Conservation (phyloP, 2,329 filamentous ascomycete species). For the Colletotrichum kahawae region DNA sequence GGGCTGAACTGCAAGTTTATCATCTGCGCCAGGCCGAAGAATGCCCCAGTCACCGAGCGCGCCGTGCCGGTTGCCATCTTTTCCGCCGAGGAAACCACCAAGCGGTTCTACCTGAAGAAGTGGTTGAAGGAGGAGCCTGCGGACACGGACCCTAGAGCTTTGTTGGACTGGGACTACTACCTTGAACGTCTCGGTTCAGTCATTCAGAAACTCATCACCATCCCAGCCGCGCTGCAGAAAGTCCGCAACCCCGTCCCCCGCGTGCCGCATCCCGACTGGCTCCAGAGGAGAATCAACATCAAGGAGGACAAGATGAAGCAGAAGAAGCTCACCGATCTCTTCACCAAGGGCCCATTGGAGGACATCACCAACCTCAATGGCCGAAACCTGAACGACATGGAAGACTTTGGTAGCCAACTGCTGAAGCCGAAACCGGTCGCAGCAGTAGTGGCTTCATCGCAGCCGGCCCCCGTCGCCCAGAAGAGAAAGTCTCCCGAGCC, state of each 20-base stretch:
- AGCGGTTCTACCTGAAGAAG: conserved; percentile 88
- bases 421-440: conserved; percentile 67
- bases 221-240: conserved; percentile 95
- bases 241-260: conserved; percentile 92
- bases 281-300: conserved; percentile 89
- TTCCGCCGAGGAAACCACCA: conserved; percentile 87
- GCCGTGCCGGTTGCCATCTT: conserved; percentile 97
- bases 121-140: conserved; percentile 94
- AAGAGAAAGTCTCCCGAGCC: conserved; percentile 79
- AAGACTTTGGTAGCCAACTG: conserved; percentile 78
- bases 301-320: conserved; percentile 99
- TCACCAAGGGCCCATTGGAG: conserved; percentile 73
- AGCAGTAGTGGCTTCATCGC: conserved; percentile 57
- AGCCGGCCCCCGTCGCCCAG: conserved; percentile 58
- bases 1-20: conserved; percentile 99
- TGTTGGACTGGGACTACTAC: conserved; percentile 98
- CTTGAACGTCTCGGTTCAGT: conserved; percentile 94
- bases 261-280: conserved; percentile 94
- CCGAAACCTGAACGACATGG: conserved; percentile 69
- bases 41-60: conserved; percentile 91
- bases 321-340: conserved; percentile 96
- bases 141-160: conserved; percentile 86
- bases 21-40: conserved; percentile 85
- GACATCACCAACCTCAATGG: conserved; percentile 73
- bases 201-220: conserved; percentile 98